These are phyloP conservation scores for Euphorbia schlechtendalii DNA, from an alignment of 441 rosid genomes.

Conservation along the genomic window DNA sequence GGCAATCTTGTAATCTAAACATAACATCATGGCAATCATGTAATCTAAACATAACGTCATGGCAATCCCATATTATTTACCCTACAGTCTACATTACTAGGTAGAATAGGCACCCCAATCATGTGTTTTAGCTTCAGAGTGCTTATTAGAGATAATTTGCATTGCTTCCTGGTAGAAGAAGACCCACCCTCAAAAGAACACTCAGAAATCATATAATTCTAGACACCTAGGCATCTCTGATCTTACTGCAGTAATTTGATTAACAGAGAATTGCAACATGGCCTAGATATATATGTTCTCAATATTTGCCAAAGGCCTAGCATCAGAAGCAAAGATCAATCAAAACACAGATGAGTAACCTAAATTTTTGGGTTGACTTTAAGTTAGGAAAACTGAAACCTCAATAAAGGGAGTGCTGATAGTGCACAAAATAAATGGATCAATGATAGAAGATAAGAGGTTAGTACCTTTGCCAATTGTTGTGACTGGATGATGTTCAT, in stretches of 20 bases:
- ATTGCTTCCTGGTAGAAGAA: not conserved
- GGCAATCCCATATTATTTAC: not conserved
- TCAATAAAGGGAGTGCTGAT: not conserved
- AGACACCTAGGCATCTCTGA: too few relatives aligned
- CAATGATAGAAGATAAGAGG: not conserved
- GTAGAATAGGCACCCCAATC: not conserved
- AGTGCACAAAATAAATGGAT: not conserved
- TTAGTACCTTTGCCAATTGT: conserved; percentile 67
- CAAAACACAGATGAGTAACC: too few relatives aligned
- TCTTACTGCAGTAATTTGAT: not conserved
- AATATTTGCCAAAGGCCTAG: not conserved
- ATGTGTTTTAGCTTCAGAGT: not conserved
- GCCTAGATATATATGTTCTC: not conserved
- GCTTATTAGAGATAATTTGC: not conserved
- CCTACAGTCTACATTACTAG: not conserved
- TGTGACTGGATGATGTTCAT: conserved; percentile 71
- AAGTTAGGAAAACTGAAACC: too few relatives aligned
- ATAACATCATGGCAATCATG: not conserved
- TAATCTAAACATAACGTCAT: not conserved
- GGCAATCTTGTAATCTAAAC: not conserved
- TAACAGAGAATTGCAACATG: not conserved
- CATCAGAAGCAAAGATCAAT: not conserved
- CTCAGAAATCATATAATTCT: not conserved
- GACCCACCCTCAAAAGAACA: not conserved
- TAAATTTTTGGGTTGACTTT: too few relatives aligned